Conservation (phyloP, 139 green algal genomes). For the Chlorella sp. region DNA sequence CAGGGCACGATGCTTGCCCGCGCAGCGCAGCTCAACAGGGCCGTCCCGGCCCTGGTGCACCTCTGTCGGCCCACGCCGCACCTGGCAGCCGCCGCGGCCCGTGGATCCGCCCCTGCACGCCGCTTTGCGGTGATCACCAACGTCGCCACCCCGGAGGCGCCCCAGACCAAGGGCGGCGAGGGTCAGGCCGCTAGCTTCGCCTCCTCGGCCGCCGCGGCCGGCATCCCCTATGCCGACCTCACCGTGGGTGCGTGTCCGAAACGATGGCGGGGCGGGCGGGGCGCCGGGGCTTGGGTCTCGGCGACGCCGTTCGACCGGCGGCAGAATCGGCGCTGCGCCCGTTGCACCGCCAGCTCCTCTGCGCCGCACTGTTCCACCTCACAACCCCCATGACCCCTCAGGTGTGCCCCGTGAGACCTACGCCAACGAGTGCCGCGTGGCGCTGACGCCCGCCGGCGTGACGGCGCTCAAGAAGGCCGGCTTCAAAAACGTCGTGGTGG, state of each 20-base stretch:
- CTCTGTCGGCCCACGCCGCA: not conserved
- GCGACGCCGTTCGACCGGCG: not conserved
- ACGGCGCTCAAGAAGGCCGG: conserved; percentile 72
- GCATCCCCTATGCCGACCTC: conserved; percentile 34
- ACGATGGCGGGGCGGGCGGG: not conserved
- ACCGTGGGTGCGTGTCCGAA: conserved; percentile 25
- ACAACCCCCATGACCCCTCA: conserved; percentile 27
- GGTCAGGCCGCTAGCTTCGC: conserved; percentile 15
- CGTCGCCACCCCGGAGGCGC: conserved; percentile 11
- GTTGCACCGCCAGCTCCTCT: not conserved
- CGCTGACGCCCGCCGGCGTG: conserved; percentile 70
- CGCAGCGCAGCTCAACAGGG: conserved; percentile 12
- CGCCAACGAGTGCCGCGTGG: conserved; percentile 72
- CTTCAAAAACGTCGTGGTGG: conserved; percentile 77
- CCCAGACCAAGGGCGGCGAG: not conserved
- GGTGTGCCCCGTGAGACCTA: conserved; percentile 78
- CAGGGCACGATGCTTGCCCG: conserved; percentile 11
- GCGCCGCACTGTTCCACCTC: too few relatives aligned
- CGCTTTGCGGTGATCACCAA: conserved; percentile 14
- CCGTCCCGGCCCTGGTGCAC: conserved; percentile 16
- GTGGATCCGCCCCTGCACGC: not conserved
- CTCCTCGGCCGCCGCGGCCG: conserved; percentile 10
- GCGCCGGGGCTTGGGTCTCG: not conserved
- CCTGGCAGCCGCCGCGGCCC: not conserved
- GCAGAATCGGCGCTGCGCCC: not conserved